phyloP scores from a whole-genome alignment of 768 basidiomycete species.

The Hysterangium stoloniferum region DNA sequence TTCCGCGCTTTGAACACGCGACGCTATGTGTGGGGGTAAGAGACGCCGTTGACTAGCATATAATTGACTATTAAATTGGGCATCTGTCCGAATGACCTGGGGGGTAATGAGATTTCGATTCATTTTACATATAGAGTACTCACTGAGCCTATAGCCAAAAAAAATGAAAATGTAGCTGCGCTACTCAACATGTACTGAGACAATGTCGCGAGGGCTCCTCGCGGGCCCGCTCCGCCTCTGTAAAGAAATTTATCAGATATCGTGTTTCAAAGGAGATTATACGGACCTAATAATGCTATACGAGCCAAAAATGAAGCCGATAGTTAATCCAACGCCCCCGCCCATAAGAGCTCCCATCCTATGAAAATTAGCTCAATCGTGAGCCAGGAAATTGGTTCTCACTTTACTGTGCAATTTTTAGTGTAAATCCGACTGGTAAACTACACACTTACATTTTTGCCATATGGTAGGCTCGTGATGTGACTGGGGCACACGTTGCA shows the following conservation, averaged over 20 bases:
- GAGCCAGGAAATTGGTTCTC: too few relatives aligned
- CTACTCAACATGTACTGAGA: conserved; percentile 99
- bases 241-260: conserved; percentile 5
- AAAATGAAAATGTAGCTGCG: conserved; percentile 95
- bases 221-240: conserved; percentile 86
- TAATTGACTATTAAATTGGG: conserved; percentile 46
- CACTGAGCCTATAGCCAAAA: conserved; percentile 91
- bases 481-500: conserved; percentile 16
- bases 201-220: conserved; percentile 83
- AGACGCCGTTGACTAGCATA: conserved; percentile 59
- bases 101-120: neutral
- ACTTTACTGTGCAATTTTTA: too few relatives aligned
- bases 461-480: conserved; percentile 55
- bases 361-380: neutral
- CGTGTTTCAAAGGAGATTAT: conserved; percentile 2
- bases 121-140: conserved; percentile 19
- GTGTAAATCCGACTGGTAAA: too few relatives aligned
- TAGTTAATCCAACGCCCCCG: conserved; percentile 89
- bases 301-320: conserved; percentile 94
- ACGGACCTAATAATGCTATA: conserved; percentile 84
- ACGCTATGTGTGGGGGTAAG: conserved; percentile 47
- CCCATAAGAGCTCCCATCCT: conserved; percentile 94
- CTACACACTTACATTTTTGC: conserved; percentile 56
- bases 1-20: conserved; percentile 59
- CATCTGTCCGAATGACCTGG: conserved; percentile 87